Percentiles rank a stretch among this genome's conserved stretches.
Conservation (phyloP, 2,329 filamentous ascomycete genomes). For the Beauveria varroae region DNA sequence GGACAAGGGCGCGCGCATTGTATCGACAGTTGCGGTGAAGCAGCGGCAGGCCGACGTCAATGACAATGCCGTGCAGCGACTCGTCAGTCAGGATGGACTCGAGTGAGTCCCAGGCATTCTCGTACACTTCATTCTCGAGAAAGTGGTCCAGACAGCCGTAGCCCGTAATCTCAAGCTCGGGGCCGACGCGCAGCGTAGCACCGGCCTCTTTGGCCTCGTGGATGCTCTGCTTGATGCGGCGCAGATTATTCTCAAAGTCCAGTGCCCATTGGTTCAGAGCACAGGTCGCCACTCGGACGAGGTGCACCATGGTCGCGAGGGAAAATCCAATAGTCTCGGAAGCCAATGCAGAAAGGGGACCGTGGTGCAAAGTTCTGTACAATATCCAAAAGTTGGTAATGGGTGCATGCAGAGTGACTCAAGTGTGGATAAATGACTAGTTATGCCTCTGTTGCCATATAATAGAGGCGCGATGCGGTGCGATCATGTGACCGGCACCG, state of each 20-base stretch:
- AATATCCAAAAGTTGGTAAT: not conserved
- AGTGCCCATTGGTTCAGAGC: constrained; percentile 34
- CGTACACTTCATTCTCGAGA: constrained; percentile 26
- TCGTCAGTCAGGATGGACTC: constrained; percentile 25
- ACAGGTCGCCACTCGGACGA: constrained; percentile 28
- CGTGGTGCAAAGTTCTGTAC: not conserved
- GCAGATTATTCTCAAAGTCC: constrained; percentile 56
- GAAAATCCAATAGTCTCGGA: no score
- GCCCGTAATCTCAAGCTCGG: constrained; percentile 35
- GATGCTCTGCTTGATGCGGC: constrained; percentile 57
- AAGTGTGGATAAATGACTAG: not conserved
- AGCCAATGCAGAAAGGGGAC: not conserved
- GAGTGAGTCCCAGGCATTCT: constrained; percentile 26
- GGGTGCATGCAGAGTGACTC: not conserved
- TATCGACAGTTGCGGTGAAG: constrained; percentile 28
- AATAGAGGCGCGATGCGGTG: not conserved
- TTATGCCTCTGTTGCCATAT: not conserved
- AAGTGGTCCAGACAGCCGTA: constrained; percentile 27
- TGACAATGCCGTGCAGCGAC: constrained; percentile 22
- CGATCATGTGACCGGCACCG: not conserved
- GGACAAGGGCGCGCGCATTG: constrained; percentile 29
- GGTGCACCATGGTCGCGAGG: constrained; percentile 18
- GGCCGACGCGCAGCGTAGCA: constrained; percentile 55
- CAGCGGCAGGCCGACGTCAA: constrained; percentile 23
- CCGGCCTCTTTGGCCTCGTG: constrained; percentile 49